Evolutionary conservation across 805 yeast genomes (phyloP).

Genomic region (Zygosaccharomyces bisporus): DNA sequence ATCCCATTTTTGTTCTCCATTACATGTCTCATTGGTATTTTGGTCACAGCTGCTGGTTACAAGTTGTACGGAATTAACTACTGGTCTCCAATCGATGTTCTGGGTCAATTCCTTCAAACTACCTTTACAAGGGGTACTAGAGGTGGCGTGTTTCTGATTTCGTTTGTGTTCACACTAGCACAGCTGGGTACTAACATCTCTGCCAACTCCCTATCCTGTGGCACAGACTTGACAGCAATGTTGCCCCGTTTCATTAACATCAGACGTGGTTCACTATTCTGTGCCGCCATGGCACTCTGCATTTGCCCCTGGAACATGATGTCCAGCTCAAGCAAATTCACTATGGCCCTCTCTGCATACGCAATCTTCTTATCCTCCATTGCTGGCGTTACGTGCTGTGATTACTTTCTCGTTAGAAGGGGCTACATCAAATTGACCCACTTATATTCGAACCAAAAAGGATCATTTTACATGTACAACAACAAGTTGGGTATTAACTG

Average conservation of each 20-base stretch:
- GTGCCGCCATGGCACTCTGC: constrained; percentile 62
- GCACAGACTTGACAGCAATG: constrained; percentile 54
- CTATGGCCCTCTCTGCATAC: constrained; percentile 72
- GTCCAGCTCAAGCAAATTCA: constrained; percentile 60
- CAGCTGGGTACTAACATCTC: constrained; percentile 73
- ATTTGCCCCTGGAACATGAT: constrained; percentile 79
- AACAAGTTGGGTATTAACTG: constrained; percentile 61
- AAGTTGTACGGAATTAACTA: constrained; percentile 40
- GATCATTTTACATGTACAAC: constrained; percentile 49
- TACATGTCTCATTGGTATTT: constrained; percentile 74
- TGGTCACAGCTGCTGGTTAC: constrained; percentile 67
- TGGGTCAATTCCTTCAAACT: constrained; percentile 42
- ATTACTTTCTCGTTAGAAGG: constrained; percentile 64
- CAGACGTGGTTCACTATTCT: constrained; percentile 59
- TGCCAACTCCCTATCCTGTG: constrained; percentile 59
- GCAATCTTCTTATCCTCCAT: constrained; percentile 75
- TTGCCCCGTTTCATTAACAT: constrained; percentile 57
- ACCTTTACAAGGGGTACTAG: constrained; percentile 49
- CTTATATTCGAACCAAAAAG: constrained; percentile 46
- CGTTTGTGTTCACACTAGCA: constrained; percentile 63
- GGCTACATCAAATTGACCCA: constrained; percentile 62
- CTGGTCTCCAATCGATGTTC: constrained; percentile 55
- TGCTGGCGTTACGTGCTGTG: constrained; percentile 60
- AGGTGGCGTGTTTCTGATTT: constrained; percentile 67
- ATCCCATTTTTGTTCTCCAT: constrained; percentile 70